These are phyloP conservation scores for Colletotrichum sp. DNA, from an alignment of 2,329 filamentous ascomycete genomes.

Conservation along the genomic window DNA sequence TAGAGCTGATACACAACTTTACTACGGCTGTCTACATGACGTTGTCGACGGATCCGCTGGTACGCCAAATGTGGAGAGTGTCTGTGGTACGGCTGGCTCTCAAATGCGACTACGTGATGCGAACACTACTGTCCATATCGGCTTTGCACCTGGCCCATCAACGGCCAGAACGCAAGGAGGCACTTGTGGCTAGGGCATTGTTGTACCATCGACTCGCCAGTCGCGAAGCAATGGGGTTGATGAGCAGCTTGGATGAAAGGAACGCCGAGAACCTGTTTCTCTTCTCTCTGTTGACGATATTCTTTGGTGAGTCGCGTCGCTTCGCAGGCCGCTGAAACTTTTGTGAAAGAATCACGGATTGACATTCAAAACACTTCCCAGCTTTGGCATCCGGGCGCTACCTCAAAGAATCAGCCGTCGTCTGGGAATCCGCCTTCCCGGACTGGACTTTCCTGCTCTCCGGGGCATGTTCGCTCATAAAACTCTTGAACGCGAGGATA, in stretches of 20 bases:
- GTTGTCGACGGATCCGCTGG: conserved; percentile 42
- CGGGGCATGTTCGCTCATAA: conserved; percentile 30
- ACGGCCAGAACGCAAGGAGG: conserved; percentile 37
- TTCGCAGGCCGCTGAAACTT: too few relatives aligned
- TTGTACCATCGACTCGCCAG: conserved; percentile 17
- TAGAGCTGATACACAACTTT: conserved; percentile 61
- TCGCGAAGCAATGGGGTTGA: conserved; percentile 20
- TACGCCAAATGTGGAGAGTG: conserved; percentile 52
- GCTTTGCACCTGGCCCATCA: conserved; percentile 53
- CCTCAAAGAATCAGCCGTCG: conserved; percentile 31
- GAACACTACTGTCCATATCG: conserved; percentile 53
- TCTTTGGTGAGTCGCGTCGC: conserved; percentile 27
- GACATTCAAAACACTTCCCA: too few relatives aligned
- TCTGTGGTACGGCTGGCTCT: conserved; percentile 52
- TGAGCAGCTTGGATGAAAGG: conserved; percentile 20
- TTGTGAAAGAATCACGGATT: too few relatives aligned
- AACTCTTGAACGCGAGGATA: conserved; percentile 18
- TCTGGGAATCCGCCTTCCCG: conserved; percentile 30
- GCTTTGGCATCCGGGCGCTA: conserved; percentile 31
- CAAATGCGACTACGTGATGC: conserved; percentile 51
- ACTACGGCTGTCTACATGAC: conserved; percentile 53
- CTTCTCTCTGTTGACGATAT: conserved; percentile 38
- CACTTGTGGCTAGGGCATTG: conserved; percentile 34
- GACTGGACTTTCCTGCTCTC: conserved; percentile 36
- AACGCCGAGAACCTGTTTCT: conserved; percentile 28